Percentiles rank a stretch among this genome's conserved stretches.
phyloP scores from a whole-genome alignment of 2,329 filamentous ascomycete species.

The Aspergillus fijiensis region DNA sequence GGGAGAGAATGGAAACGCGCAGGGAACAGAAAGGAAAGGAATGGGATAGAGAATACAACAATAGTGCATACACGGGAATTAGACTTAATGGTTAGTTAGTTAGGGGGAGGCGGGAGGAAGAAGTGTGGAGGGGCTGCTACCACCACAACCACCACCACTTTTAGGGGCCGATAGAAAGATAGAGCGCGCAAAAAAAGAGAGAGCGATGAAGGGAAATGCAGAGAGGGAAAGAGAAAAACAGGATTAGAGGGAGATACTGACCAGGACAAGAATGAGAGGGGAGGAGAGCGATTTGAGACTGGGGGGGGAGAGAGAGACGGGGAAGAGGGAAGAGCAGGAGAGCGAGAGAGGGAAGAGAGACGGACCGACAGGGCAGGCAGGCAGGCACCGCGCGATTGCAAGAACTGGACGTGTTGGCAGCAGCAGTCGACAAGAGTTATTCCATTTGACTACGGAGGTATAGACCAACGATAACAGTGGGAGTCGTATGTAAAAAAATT shows the following conservation, averaged over 20 bases:
- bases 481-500: too few species aligned
- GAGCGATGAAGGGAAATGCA: slow-evolving; percentile 5
- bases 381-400: background rate
- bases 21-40: background rate
- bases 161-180: slow-evolving; percentile 25
- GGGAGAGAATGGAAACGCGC: background rate
- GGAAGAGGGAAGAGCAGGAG: background rate
- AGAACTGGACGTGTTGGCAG: background rate
- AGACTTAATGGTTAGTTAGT: background rate
- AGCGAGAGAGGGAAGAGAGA: slow-evolving; percentile 6
- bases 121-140: slow-evolving; percentile 22
- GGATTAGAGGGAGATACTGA: slow-evolving; percentile 2
- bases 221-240: background rate
- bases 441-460: too few species aligned
- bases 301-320: background rate
- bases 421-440: background rate
- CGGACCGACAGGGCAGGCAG: background rate
- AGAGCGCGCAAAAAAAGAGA: slow-evolving; percentile 25
- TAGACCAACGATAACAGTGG: too few species aligned
- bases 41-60: background rate
- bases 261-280: background rate
- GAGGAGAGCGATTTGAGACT: slow-evolving; percentile 3
- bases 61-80: background rate
- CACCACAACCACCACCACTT: background rate
- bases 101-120: slow-evolving; percentile 14